Evolutionary conservation across 306 rosid genomes (phyloP).

Genomic region (Quercus dentata): DNA sequence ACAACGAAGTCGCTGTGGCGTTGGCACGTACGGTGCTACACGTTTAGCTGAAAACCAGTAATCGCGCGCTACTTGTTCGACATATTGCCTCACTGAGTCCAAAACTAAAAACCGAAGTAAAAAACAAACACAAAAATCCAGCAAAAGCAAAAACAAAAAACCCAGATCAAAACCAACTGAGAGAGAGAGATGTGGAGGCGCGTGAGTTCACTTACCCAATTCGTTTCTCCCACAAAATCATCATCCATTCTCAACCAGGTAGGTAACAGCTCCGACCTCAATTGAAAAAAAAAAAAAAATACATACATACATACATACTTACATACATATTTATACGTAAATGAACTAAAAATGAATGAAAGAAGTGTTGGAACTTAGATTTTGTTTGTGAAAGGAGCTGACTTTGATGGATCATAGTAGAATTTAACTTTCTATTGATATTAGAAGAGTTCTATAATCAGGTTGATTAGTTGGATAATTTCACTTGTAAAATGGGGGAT

Average conservation of each 20-base stretch:
- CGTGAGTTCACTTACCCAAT: slow-evolving; percentile 30
- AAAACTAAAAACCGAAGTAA: no score
- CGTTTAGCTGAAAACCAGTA: neutral
- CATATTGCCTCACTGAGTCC: slow-evolving; percentile 20
- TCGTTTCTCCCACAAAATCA: slow-evolving; percentile 32
- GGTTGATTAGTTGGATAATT: neutral
- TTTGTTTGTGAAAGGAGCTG: neutral
- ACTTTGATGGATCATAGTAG: neutral
- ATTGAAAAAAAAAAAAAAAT: neutral
- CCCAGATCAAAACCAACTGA: neutral
- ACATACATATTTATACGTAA: no score
- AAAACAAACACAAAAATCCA: neutral
- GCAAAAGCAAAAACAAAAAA: slow-evolving; percentile 1
- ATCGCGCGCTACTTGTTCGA: slow-evolving; percentile 15
- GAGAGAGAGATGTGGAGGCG: slow-evolving; percentile 54
- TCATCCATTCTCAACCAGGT: slow-evolving; percentile 38
- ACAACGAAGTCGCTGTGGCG: neutral
- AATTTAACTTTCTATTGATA: neutral
- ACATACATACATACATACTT: no score
- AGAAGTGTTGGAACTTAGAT: neutral
- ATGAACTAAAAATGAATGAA: neutral
- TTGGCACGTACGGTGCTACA: neutral
- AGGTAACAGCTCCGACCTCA: slow-evolving; percentile 20
- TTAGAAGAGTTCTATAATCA: neutral
- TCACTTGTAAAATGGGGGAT: neutral